Evolutionary conservation across 805 yeast species (phyloP), one percentile per base, ranked within the genome.

Genomic region (Schizosaccharomyces japonicus): DNA sequence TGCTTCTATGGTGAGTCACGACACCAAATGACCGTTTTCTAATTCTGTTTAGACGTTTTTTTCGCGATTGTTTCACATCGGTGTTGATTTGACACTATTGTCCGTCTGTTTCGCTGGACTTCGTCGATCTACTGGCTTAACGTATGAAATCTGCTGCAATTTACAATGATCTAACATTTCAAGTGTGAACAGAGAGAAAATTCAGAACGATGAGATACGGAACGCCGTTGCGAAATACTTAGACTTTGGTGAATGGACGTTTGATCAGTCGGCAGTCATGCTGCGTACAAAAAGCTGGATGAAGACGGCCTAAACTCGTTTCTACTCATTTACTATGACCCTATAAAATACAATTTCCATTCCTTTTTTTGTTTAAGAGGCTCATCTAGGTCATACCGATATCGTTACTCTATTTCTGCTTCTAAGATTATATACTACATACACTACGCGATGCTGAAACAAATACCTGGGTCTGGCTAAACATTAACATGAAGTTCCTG

Each of bases 81-180:
- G 87, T 0, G 56, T 83, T 49, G 95, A 85, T 58, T 68, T 84
- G 52, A 73, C 85, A 2, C 66, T 85, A 50, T 65, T 82, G 6
- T 80, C 94, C 2, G 73, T 90, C 59, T 66, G 85, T 11, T 64
- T 87, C 40, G 94, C 95, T 0, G 94, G 94, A 2, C 70, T 85
- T 48, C 78, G 82, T 58, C 71, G 83, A 52, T 76, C 80, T 52
- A 80, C 94, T 0, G 95, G 95, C 0, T 66, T 76, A 44, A 71
- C 70, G 53, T 62, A 49, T 42, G 64, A 60, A 51, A 31, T 5
- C 11, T 11, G 6, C 23, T 23, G n/a, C 19, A 5, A 13, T 34
- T n/a, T n/a, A n/a, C n/a, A n/a, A n/a, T n/a, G n/a, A n/a, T n/a
- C n/a, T n/a, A n/a, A 54, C 57, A 10, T 50, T 50, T n/a, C 39